Evolutionary conservation across 768 basidiomycete genomes (phyloP).

Genomic region (Kwoniella europaea): DNA sequence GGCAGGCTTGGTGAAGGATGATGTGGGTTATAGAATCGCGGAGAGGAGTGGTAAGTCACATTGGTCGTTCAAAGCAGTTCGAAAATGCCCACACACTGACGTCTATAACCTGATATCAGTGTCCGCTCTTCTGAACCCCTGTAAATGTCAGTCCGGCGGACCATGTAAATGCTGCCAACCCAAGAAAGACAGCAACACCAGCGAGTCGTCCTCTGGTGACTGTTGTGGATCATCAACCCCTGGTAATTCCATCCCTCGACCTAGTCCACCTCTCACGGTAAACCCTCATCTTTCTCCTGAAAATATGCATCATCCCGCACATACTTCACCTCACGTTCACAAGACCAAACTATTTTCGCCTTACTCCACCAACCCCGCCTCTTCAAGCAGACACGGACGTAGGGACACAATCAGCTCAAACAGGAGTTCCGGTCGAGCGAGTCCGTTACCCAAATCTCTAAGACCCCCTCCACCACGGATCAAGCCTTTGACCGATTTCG

Average conservation of each 20-base stretch:
- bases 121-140: constrained; percentile 54
- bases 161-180: constrained; percentile 57
- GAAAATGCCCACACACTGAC: not conserved
- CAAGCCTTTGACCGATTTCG: constrained; percentile 43
- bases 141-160: constrained; percentile 55
- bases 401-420: constrained; percentile 10
- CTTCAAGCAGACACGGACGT: constrained; percentile 27
- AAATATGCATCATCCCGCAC: constrained; percentile 54
- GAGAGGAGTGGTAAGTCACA: constrained; percentile 41
- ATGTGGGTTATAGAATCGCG: constrained; percentile 25
- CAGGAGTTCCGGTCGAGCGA: constrained; percentile 11
- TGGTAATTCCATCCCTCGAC: not conserved
- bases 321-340: constrained; percentile 55
- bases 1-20: constrained; percentile 28
- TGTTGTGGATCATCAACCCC: constrained; percentile 16
- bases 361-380: constrained; percentile 40
- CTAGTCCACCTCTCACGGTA: constrained; percentile 8
- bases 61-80: not conserved
- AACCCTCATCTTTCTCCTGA: constrained; percentile 35
- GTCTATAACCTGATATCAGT: constrained; percentile 16
- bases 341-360: constrained; percentile 58
- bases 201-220: constrained; percentile 3
- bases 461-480: constrained; percentile 34
- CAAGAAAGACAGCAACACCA: constrained; percentile 27
- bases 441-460: constrained; percentile 2